Conservation (phyloP, 176 grass and related monocot species). For the Thalia dealbata region DNA sequence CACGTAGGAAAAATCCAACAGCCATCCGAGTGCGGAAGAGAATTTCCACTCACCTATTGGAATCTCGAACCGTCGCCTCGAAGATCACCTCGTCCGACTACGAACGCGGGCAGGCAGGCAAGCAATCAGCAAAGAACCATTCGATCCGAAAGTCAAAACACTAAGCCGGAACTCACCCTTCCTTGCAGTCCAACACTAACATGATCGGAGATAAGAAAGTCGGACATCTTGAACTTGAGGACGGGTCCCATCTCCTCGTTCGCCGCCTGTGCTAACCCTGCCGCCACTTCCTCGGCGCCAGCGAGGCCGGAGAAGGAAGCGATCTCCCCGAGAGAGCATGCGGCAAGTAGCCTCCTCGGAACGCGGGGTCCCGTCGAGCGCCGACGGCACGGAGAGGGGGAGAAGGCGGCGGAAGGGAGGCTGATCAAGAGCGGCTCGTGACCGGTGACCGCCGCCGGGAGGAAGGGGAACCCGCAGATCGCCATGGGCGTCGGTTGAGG, state of each 20-base stretch:
- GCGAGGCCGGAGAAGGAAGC: constrained; percentile 12
- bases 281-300: background rate
- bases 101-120: constrained; percentile 16
- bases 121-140: background rate
- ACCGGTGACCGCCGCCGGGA: constrained; percentile 10
- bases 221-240: constrained; percentile 56
- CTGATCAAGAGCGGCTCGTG: constrained; percentile 1
- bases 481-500: constrained; percentile 33
- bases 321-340: constrained; percentile 24
- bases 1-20: background rate
- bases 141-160: background rate
- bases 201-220: constrained; percentile 60
- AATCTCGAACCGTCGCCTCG: constrained; percentile 79
- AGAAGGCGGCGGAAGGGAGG: constrained; percentile 16
- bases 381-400: constrained; percentile 1
- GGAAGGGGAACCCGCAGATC: constrained; percentile 26
- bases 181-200: constrained; percentile 92
- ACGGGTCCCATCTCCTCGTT: constrained; percentile 33
- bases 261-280: background rate
- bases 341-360: background rate
- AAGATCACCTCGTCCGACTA: constrained; percentile 85
- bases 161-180: constrained; percentile 32
- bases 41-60: constrained; percentile 49
- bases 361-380: background rate
- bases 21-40: background rate